phyloP scores from a whole-genome alignment of 768 basidiomycete species.

The Daedalea quercina region DNA sequence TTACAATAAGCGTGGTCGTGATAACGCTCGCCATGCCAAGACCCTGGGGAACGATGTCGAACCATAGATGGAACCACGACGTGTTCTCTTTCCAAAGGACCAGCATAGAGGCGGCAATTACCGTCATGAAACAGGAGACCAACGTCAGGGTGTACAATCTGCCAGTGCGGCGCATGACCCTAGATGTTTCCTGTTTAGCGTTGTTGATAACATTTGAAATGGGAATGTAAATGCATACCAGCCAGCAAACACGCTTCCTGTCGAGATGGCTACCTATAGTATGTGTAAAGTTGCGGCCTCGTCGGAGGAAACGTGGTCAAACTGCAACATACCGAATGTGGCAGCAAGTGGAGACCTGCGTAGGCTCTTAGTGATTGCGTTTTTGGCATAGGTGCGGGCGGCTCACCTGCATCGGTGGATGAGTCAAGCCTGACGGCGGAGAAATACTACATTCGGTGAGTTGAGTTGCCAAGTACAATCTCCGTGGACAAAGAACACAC shows the following conservation, averaged over 20 bases:
- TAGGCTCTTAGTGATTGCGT: too few species aligned
- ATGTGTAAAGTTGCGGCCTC: neutral
- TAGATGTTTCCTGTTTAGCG: conserved; percentile 22
- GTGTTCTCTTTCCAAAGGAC: conserved; percentile 61
- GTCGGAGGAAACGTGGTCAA: neutral
- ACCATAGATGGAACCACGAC: conserved; percentile 59
- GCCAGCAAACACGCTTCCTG: conserved; percentile 84
- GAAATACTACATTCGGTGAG: conserved; percentile 52
- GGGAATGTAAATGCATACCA: conserved; percentile 38
- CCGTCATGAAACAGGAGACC: conserved; percentile 49
- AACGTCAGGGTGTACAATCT: conserved; percentile 77
- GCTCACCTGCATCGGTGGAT: conserved; percentile 65
- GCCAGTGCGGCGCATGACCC: conserved; percentile 83
- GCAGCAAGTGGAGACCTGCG: conserved; percentile 79
- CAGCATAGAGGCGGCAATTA: conserved; percentile 56
- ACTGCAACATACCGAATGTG: conserved; percentile 66
- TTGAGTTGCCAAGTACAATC: neutral
- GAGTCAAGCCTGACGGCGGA: conserved; percentile 68
- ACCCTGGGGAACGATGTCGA: conserved; percentile 75
- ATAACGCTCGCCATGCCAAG: conserved; percentile 82
- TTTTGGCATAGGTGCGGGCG: neutral
- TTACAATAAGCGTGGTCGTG: conserved; percentile 79
- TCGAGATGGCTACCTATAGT: conserved; percentile 65
- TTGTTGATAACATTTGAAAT: neutral
- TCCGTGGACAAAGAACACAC: conserved; percentile 31